Percentiles rank a stretch among this genome's conserved stretches.
These are phyloP conservation scores for Pelargonium australe DNA, from an alignment of 441 rosid genomes.

Conservation along the genomic window DNA sequence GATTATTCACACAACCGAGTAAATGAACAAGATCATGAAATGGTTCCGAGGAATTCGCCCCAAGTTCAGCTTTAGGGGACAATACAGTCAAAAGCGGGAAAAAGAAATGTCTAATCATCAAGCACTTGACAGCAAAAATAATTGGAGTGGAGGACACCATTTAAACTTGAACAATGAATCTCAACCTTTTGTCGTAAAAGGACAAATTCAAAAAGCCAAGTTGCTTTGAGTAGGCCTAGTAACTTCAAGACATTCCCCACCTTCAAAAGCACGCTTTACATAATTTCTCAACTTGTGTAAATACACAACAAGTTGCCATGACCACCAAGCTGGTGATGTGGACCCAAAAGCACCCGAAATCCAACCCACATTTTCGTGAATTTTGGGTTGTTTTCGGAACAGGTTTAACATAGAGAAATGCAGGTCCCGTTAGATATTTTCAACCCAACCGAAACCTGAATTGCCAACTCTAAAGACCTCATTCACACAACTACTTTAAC, in stretches of 20 bases:
- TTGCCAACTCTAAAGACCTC: no score
- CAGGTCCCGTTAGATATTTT: no score
- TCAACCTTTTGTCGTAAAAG: no score
- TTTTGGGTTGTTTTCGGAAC: no score
- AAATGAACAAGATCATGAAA: not conserved
- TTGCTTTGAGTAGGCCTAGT: not conserved
- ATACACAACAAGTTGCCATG: not conserved
- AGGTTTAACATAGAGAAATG: no score
- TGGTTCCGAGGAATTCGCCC: not conserved
- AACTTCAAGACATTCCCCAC: conserved; percentile 2
- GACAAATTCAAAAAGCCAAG: not conserved
- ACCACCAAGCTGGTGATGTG: no score
- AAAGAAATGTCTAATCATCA: not conserved
- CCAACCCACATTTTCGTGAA: no score
- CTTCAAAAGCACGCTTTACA: not conserved
- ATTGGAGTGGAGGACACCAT: no score
- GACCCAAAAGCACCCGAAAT: no score
- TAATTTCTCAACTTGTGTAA: not conserved
- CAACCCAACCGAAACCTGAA: no score
- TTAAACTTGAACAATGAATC: no score
- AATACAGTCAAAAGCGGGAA: not conserved
- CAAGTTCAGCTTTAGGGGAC: not conserved
- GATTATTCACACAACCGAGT: conserved; percentile 13
- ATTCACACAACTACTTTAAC: no score
- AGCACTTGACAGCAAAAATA: not conserved